Evolutionary conservation across 176 grass and related monocot genomes (phyloP).

Genomic region (Pharus latifolius): DNA sequence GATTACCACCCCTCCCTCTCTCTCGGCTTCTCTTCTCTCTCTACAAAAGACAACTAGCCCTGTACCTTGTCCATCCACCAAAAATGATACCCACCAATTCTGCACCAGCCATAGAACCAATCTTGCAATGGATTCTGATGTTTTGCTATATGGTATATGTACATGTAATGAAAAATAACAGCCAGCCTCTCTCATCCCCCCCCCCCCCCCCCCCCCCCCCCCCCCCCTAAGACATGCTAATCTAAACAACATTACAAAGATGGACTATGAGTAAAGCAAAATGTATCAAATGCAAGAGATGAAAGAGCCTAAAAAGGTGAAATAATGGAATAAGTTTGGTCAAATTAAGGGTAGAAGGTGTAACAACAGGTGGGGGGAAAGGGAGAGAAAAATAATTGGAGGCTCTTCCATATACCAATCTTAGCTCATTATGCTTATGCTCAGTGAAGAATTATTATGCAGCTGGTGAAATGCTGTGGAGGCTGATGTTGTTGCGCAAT

Average conservation of each 20-base stretch:
- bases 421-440: constrained; percentile 36
- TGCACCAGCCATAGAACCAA: constrained; percentile 22
- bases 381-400: constrained; percentile 1
- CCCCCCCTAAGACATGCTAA: constrained; percentile 31
- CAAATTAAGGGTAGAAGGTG: constrained; percentile 24
- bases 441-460: constrained; percentile 38
- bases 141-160: constrained; percentile 47
- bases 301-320: constrained; percentile 39
- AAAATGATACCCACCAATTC: constrained; percentile 22
- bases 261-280: constrained; percentile 33
- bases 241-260: constrained; percentile 54
- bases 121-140: constrained; percentile 39
- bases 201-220: background rate
- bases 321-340: constrained; percentile 30
- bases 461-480: constrained; percentile 30
- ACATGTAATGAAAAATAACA: constrained; percentile 46
- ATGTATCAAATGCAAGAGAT: constrained; percentile 33
- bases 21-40: background rate
- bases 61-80: constrained; percentile 17
- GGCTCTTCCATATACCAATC: constrained; percentile 46
- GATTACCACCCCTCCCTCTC: constrained; percentile 16
- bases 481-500: constrained; percentile 22
- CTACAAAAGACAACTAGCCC: constrained; percentile 25
- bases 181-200: constrained; percentile 1
- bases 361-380: constrained; percentile 1